Base-by-base conservation (phyloP, 2,329 filamentous ascomycete species). In the Beauveria sp. region DNA sequence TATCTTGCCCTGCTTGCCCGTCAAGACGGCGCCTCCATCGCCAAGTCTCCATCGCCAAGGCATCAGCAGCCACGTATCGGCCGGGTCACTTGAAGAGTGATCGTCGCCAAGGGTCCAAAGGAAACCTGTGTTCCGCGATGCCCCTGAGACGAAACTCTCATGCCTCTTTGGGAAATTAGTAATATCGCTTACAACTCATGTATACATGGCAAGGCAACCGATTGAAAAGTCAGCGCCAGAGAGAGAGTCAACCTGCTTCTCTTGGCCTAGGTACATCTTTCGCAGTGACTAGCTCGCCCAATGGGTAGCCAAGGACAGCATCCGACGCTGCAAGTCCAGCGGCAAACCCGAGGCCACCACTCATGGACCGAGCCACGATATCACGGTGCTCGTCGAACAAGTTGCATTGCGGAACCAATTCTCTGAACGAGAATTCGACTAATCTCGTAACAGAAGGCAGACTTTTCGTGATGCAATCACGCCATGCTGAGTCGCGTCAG, bases 391-490 rank as follows among this genome's bases (percentile, higher is more conserved):
- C 14, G 5, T 12, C 18, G 2, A 14, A 8, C 14, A 48, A 48
- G 30, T 57, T 37, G 8, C 12, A 41, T 57, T 48, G 28, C 44
- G 55, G 44, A 57, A 48, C 55, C 4, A 9, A 57, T 48, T 28
- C 43, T 47, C 9, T 2, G 2, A 12, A 22, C 28, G 5, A 10
- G 14, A n/a, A 1, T 16, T 37, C 16, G 12, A 50, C 55, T 58
- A 58, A 43, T 16, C 55, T 58, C 12, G 5, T 58, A 58, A 40
- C 2, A 58, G 55, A 58, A 58, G 55, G 55, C 22, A 46, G 22
- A 6, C 24, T 3, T 41, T 40, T 41, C 3, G 20, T 20, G 10
- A 43, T 28, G 46, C 14, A n/a, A 51, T 10, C 46, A 43, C 24
- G 14, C 37, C 34, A 58, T 41, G 34, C 7, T 10, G 4, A 34